These are phyloP conservation scores for Capsella rubella DNA, from an alignment of 441 rosid species.

Conservation along the genomic window DNA sequence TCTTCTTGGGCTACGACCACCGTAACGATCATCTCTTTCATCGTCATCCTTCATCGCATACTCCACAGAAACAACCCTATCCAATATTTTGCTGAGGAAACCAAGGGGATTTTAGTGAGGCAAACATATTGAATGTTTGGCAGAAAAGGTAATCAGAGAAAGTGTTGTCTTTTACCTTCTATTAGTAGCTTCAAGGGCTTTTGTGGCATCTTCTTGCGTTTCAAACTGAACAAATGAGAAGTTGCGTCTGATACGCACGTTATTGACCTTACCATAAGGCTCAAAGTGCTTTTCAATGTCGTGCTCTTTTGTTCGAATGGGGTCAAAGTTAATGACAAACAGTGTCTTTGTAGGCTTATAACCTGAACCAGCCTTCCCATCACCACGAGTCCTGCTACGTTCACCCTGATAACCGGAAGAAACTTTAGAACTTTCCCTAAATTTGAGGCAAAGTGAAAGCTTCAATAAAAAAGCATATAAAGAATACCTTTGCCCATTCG, in stretches of 20 bases:
- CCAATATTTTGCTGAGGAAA: slow-evolving; percentile 71
- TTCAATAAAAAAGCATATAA: neutral
- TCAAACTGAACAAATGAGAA: slow-evolving; percentile 90
- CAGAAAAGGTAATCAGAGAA: neutral
- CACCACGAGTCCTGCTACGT: slow-evolving; percentile 65
- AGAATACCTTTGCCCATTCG: slow-evolving; percentile 81
- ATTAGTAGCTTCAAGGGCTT: slow-evolving; percentile 78
- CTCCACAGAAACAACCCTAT: slow-evolving; percentile 82
- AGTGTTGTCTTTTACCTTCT: slow-evolving; percentile 55
- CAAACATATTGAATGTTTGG: neutral
- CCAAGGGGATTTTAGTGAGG: slow-evolving; percentile 17
- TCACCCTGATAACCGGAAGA: slow-evolving; percentile 61
- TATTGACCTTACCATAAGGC: slow-evolving; percentile 73
- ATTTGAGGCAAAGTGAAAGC: neutral
- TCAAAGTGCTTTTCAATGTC: slow-evolving; percentile 79
- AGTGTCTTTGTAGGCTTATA: slow-evolving; percentile 84
- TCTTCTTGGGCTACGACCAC: slow-evolving; percentile 66
- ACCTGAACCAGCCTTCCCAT: slow-evolving; percentile 49
- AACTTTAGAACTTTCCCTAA: neutral
- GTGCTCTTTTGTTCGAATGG: slow-evolving; percentile 60
- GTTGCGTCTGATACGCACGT: slow-evolving; percentile 73
- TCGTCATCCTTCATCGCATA: slow-evolving; percentile 79
- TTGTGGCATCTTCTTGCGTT: slow-evolving; percentile 84
- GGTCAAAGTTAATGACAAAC: slow-evolving; percentile 87
- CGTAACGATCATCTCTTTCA: slow-evolving; percentile 71